phyloP scores from a whole-genome alignment of 352 stramenopile genomes.

The Pythium insidiosum region DNA sequence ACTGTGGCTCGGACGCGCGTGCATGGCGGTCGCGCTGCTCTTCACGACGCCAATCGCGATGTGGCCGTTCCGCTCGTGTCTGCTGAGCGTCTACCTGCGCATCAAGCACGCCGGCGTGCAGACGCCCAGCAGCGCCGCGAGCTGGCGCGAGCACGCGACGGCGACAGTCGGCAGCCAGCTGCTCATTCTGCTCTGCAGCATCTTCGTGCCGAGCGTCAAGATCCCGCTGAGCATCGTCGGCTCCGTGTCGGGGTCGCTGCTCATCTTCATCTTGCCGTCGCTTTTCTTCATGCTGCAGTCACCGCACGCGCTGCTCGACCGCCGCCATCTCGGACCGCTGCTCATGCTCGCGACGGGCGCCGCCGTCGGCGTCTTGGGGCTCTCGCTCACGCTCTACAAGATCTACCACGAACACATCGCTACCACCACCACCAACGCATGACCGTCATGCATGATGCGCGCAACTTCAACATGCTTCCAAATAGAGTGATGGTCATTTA shows the following conservation, averaged over 20 bases:
- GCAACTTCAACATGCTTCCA: too few relatives aligned
- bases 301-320: constrained; percentile 25
- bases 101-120: constrained; percentile 54
- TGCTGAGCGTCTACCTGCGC: constrained; percentile 60
- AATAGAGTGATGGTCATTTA: too few relatives aligned
- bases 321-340: constrained; percentile 34
- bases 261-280: constrained; percentile 79
- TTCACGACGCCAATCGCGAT: constrained; percentile 64
- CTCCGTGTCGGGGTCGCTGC: constrained; percentile 60
- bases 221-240: constrained; percentile 74
- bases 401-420: constrained; percentile 18
- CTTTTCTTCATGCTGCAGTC: constrained; percentile 71
- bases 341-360: constrained; percentile 47
- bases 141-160: constrained; percentile 27
- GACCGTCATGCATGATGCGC: too few relatives aligned
- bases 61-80: constrained; percentile 71
- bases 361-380: constrained; percentile 33
- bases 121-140: constrained; percentile 50
- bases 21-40: constrained; percentile 56
- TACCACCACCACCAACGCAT: too few relatives aligned
- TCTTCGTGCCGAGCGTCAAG: constrained; percentile 74
- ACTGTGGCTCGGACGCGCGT: constrained; percentile 45
- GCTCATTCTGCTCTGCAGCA: constrained; percentile 59
- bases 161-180: constrained; percentile 43
- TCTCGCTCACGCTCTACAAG: constrained; percentile 43